Evolutionary conservation across 1,284 basidiomycete genomes (phyloP).

Genomic region (Pisolithus thermaeus): DNA sequence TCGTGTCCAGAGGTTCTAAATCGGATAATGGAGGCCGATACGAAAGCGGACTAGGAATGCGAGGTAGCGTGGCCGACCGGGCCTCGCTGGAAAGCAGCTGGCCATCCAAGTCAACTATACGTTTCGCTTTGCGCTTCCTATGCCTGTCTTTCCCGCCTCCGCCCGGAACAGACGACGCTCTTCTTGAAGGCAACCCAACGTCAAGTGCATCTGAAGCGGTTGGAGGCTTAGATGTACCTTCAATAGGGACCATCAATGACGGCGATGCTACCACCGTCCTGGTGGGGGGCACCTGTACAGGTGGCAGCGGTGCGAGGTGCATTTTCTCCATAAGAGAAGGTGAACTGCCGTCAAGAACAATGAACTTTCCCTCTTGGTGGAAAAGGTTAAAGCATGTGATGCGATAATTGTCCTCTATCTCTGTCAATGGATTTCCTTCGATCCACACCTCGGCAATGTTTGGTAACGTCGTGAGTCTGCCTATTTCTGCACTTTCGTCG

Average conservation of each 20-base stretch:
- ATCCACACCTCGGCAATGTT: constrained; percentile 75
- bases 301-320: constrained; percentile 43
- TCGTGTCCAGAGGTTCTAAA: constrained; percentile 46
- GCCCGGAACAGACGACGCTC: constrained; percentile 36
- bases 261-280: constrained; percentile 51
- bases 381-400: constrained; percentile 79
- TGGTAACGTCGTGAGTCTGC: constrained; percentile 76
- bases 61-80: constrained; percentile 41
- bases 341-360: constrained; percentile 69
- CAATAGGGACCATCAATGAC: constrained; percentile 43
- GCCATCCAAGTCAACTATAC: constrained; percentile 65
- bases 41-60: constrained; percentile 31
- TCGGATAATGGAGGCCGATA: constrained; percentile 32
- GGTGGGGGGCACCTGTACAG: constrained; percentile 48
- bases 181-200: constrained; percentile 38
- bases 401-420: constrained; percentile 69
- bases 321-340: constrained; percentile 77
- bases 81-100: constrained; percentile 2
- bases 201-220: constrained; percentile 28
- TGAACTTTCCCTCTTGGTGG: constrained; percentile 69
- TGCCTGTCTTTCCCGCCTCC: constrained; percentile 37
- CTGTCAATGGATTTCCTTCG: constrained; percentile 73
- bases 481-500: constrained; percentile 81
- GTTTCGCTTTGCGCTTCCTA: constrained; percentile 55
- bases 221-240: constrained; percentile 21